Base-by-base conservation (phyloP, 805 yeast species). In the Saccharomycopsis javanensis region DNA sequence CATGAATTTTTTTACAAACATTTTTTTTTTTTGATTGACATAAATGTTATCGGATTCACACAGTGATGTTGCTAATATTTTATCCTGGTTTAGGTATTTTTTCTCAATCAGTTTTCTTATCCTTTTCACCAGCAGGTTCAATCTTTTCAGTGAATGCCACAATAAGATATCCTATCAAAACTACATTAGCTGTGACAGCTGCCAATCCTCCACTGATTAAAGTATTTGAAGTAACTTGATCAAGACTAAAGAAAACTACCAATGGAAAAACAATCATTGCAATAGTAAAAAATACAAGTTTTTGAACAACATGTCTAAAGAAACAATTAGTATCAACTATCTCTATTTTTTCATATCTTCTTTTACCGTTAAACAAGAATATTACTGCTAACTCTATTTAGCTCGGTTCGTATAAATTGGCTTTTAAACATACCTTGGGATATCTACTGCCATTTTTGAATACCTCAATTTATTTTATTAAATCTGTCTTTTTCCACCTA, bases 201-300 rank as follows among this genome's bases (percentile, higher is more conserved):
- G 91, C 88, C n/a, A 83, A 66, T 2, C 94, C 94, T 46, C 95
- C 95, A 54, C 88, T 82, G 11, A 84, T 71, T 13, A 86, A 69
- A 1, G 90, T 79, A 64, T 79, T 86, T 51, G 72, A 72, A 55
- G 62, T 56, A 35, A 42, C 33, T 13, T 34, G n/a, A 18, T 54
- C 48, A 4, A 53, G 30, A 1, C 71, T 60, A 67, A 87, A 87
- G 69, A 87, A 87, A 1, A 85, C 72, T 28, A 77, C 55, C 61
- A 87, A 65, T 25, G 95, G 95, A 53, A 82, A 75, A 25, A 79
- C 69, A 55, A 87, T 81, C 94, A 87, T 87, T 58, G 87, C 82
- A 5, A 76, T 85, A 13, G 95, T 86, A 75, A 84, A 86, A 64
- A 84, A 75, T 69, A 86, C 76, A 58, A 87, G 78, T 69, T 86